Percentiles rank a stretch among this genome's conserved stretches.
These are phyloP conservation scores for Malassezia sp. DNA, from an alignment of 1,284 basidiomycete species.

Conservation along the genomic window DNA sequence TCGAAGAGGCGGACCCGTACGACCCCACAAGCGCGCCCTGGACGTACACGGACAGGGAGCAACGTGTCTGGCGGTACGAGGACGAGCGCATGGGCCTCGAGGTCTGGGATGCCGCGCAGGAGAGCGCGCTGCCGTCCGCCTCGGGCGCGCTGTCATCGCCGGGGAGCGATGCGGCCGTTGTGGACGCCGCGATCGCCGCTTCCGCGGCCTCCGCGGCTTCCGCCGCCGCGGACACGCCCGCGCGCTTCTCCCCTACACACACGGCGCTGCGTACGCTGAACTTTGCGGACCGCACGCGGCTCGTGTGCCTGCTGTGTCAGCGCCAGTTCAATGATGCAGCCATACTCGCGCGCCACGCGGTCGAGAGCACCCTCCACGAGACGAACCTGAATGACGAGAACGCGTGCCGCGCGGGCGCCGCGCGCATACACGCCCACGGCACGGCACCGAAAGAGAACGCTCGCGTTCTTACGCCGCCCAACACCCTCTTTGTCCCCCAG, in stretches of 20 bases:
- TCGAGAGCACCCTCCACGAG: slow-evolving; percentile 10
- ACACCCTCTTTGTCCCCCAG: too few relatives aligned
- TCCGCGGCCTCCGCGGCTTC: background rate
- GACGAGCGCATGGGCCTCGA: slow-evolving; percentile 14
- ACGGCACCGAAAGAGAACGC: too few relatives aligned
- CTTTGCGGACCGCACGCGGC: slow-evolving; percentile 9
- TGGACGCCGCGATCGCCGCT: background rate
- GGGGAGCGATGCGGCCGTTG: background rate
- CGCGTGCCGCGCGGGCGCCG: slow-evolving; percentile 10
- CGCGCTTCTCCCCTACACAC: slow-evolving; percentile 2
- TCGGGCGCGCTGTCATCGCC: background rate
- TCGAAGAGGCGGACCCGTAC: slow-evolving; percentile 17
- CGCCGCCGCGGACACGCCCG: background rate
- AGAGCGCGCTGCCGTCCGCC: background rate
- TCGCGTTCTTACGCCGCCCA: too few relatives aligned
- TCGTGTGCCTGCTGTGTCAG: slow-evolving; percentile 14
- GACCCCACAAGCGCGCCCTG: slow-evolving; percentile 13
- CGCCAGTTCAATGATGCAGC: slow-evolving; percentile 7
- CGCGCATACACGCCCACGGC: slow-evolving; percentile 6
- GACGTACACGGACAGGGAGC: slow-evolving; percentile 4
- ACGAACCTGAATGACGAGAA: slow-evolving; percentile 10
- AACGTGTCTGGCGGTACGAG: slow-evolving; percentile 13
- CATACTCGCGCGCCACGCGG: slow-evolving; percentile 10
- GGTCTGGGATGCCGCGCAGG: slow-evolving; percentile 10
- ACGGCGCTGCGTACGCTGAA: slow-evolving; percentile 8